Evolutionary conservation across 306 rosid genomes (phyloP), one percentile per base, ranked within the genome.

Genomic region (Begonia fuchsioides): DNA sequence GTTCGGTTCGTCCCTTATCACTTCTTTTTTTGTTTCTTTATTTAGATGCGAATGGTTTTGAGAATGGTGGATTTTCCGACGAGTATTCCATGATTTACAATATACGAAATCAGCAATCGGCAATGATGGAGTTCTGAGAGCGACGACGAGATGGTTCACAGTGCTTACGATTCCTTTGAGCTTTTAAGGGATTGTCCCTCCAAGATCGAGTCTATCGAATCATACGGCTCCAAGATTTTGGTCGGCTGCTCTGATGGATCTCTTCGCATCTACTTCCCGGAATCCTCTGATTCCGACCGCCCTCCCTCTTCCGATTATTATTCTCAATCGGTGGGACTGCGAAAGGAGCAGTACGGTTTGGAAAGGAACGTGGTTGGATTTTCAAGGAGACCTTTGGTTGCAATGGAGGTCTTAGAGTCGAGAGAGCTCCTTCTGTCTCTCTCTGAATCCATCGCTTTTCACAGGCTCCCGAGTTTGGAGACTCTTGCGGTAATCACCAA

Each of bases 161-260:
- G 83, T 50, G 98, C 98, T 57, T 92, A 85, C 62, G 94, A 92
- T 76, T 82, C 86, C 32, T 58, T 77, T 47, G 69, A 85, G 63
- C 79, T 92, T n/a, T 60, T 92, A 17, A 13, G 32, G 40, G 52
- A 72, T 60, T 73, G 70, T 67, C 72, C 87, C 8, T 61, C 70
- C 2, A 85, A 82, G 79, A 82, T 92, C 65, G 96, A 79, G 43
- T 58, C 98, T 46, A 51, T 90, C 66, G 81, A 73, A 66, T 69
- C 95, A 1, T 85, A 79, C 69, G 87, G 81, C 20, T 63, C 67
- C 3, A 90, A 82, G 58, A 84, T 90, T 43, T 78, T 90, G 32
- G 55, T 79, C 10, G 87, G 83, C 14, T 85, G 93, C 73, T 81
- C 94, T 51, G 98, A 90, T 68, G 98, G 96, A 58, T 85, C 96